Base-by-base conservation (phyloP, 2,329 filamentous ascomycete species). In the Magnaporthales sp. region DNA sequence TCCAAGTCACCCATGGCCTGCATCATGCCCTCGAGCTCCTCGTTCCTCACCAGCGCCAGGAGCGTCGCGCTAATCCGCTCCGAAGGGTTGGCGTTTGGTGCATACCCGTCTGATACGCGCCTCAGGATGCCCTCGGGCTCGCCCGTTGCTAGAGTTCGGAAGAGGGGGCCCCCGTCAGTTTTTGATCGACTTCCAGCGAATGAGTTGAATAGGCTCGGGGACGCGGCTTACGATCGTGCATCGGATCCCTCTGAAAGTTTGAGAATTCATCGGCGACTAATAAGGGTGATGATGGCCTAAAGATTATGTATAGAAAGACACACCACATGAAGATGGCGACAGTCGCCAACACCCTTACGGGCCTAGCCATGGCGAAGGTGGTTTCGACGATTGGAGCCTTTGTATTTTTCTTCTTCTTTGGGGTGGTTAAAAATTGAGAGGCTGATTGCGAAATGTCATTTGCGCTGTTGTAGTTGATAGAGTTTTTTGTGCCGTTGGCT, bases 21-120 rank as follows among this genome's bases (percentile, higher is more conserved):
- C 29, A 98, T 81, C 82, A 99, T 91, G 62, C 90, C 91, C 26
- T 87, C 80, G 30, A 97, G 80, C 81, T 99, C 95, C 75, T 91
- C 88, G 74, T 99, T 99, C 69, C 95, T 89, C 67, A 99, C 95
- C 51, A 99, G 86, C 26, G 93, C 91, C 71, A 99, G 84, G 67
- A 99, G 84, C 4, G 95, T 98, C 68, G 95, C 95, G 77, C 96
- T 95, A 77, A 97, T 95, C 74, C 95, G 91, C 71, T 90, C 88
- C 65, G 90, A 91, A 69, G 92, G 86, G 65, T 85, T 81, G 73
- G 90, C 89, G 74, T 92, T 86, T 65, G 91, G 87, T 65, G 87
- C 86, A 78, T 98, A 98, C 73, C 90, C 89, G 71, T 91, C 83
- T 66, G 88, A 89, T 38, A 89, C 87, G 77, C 92, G 87, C 74